Percentiles rank a stretch among this genome's conserved stretches.
Conservation (phyloP, 768 basidiomycete genomes). For the Suillus decipiens region DNA sequence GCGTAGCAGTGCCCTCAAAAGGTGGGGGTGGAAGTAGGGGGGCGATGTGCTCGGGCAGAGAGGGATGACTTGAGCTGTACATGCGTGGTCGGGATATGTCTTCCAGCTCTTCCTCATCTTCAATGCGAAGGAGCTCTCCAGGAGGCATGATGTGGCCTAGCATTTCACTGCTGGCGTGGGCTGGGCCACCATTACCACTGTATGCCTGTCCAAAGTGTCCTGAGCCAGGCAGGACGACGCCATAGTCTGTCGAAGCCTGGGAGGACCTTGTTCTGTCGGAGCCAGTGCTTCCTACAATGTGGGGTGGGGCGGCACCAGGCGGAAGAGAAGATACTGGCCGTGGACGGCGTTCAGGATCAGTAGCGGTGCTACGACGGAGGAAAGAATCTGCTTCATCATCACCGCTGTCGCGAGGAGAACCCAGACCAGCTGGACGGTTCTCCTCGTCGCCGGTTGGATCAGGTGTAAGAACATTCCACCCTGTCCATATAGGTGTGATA, state of each 20-base stretch:
- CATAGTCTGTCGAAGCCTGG: conserved; percentile 37
- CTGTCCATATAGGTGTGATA: conserved; percentile 41
- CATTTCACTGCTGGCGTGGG: conserved; percentile 34
- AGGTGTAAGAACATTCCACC: conserved; percentile 45
- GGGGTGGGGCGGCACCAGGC: conserved; percentile 34
- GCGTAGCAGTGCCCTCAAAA: conserved; percentile 33
- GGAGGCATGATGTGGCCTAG: conserved; percentile 39
- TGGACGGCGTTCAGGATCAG: conserved; percentile 18
- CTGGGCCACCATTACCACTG: conserved; percentile 23
- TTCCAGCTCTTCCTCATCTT: conserved; percentile 32
- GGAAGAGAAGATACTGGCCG: conserved; percentile 31
- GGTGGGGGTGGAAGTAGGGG: conserved; percentile 43
- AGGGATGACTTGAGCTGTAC: conserved; percentile 27
- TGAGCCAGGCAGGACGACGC: conserved; percentile 31
- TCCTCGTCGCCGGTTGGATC: conserved; percentile 28
- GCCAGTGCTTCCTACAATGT: conserved; percentile 40
- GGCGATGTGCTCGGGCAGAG: conserved; percentile 29
- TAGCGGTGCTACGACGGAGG: conserved; percentile 41
- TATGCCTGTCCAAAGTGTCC: conserved; percentile 37
- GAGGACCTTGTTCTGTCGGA: conserved; percentile 43
- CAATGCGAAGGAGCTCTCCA: conserved; percentile 36
- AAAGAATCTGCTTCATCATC: conserved; percentile 73
- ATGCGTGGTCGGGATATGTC: conserved; percentile 28
- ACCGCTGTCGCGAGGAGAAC: conserved; percentile 67
- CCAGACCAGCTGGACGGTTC: conserved; percentile 54